These are phyloP conservation scores for Solanum etuberosum DNA, from an alignment of 257 asterid genomes.

Conservation along the genomic window DNA sequence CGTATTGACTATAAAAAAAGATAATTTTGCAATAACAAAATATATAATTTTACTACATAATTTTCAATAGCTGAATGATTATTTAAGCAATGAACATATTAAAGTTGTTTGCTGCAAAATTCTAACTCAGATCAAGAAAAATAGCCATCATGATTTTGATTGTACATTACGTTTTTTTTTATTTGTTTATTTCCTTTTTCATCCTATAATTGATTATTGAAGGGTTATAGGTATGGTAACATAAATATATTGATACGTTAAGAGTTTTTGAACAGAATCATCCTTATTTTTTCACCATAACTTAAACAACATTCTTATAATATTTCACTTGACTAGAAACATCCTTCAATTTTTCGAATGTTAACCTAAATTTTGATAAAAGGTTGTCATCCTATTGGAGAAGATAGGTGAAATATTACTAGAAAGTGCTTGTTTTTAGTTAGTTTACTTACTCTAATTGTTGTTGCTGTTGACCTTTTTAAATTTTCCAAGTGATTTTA, in stretches of 20 bases:
- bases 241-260: background rate
- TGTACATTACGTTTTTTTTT: background rate
- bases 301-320: background rate
- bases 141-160: background rate
- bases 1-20: no score
- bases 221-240: background rate
- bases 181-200: background rate
- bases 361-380: no score
- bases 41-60: no score
- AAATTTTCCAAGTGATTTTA: constrained; percentile 1
- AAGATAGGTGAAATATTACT: background rate
- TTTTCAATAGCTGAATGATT: background rate
- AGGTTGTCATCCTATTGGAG: background rate
- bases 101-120: background rate
- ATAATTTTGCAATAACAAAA: no score
- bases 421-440: background rate
- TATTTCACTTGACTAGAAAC: background rate
- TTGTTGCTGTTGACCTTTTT: background rate
- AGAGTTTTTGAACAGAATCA: background rate
- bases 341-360: background rate
- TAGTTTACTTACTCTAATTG: background rate
- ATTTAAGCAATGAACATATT: background rate
- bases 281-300: background rate
- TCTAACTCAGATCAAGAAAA: background rate
- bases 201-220: background rate